These are phyloP conservation scores for Backusella mclennaniae DNA, from an alignment of 192 early-diverging fungal genomes.

Conservation along the genomic window DNA sequence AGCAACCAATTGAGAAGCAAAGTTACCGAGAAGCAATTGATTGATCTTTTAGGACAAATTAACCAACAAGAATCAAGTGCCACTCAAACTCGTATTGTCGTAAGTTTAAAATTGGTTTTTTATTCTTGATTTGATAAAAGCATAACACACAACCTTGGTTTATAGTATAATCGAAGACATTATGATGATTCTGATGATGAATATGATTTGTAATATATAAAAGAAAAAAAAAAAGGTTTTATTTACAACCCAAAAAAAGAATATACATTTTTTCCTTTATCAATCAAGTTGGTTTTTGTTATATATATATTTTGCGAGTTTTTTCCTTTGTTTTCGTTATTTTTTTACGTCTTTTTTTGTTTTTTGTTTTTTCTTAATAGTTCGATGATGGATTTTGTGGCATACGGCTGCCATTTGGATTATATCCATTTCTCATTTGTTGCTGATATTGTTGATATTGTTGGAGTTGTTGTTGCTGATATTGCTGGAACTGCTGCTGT, in stretches of 20 bases:
- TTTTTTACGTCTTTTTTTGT: not conserved
- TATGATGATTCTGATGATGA: constrained; percentile 62
- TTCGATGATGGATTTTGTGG: not conserved
- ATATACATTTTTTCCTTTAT: constrained; percentile 5
- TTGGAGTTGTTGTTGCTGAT: not conserved
- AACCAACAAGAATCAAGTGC: constrained; percentile 62
- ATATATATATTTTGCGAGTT: not conserved
- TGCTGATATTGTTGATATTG: not conserved
- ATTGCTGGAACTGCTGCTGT: not conserved
- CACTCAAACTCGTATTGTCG: constrained; percentile 72
- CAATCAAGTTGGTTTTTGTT: not conserved
- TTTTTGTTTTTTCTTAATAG: not conserved
- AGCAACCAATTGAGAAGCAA: constrained; percentile 77
- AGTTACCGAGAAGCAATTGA: constrained; percentile 82
- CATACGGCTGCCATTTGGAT: not conserved
- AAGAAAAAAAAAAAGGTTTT: not conserved
- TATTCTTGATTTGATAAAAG: not conserved
- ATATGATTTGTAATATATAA: constrained; percentile 43
- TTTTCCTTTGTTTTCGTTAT: not conserved
- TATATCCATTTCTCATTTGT: not conserved
- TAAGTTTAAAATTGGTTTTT: constrained; percentile 37
- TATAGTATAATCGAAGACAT: constrained; percentile 55
- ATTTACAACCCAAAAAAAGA: constrained; percentile 3
- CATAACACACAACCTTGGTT: not conserved
- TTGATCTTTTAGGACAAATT: constrained; percentile 82